Evolutionary conservation across 2,329 filamentous ascomycete species (phyloP).

Genomic region (Fusarium cyanostomum): DNA sequence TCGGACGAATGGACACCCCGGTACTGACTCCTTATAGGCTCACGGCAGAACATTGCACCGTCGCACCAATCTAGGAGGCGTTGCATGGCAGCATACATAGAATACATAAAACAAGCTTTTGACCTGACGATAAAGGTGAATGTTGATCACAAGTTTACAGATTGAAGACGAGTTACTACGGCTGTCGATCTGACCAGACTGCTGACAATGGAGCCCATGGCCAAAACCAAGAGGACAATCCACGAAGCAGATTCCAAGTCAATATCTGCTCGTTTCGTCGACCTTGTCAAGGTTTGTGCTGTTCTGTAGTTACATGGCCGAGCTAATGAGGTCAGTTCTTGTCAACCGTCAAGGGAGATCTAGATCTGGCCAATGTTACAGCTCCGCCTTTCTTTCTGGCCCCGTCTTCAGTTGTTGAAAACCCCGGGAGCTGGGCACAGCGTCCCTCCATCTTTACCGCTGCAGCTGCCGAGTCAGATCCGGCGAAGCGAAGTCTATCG

Average conservation of each 20-base stretch:
- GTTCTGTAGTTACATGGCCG: no score
- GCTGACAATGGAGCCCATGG: slow-evolving; percentile 15
- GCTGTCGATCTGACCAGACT: no score
- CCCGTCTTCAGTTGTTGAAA: slow-evolving; percentile 60
- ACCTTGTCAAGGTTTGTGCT: slow-evolving; percentile 30
- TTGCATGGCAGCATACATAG: no score
- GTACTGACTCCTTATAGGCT: neutral
- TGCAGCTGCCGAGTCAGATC: slow-evolving; percentile 55
- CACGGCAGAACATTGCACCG: slow-evolving; percentile 1
- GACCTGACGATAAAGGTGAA: no score
- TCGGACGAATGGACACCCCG: slow-evolving; percentile 3
- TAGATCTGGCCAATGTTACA: slow-evolving; percentile 61
- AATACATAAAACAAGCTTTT: no score
- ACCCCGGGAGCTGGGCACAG: slow-evolving; percentile 61
- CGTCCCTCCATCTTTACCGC: slow-evolving; percentile 59
- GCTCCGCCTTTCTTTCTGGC: slow-evolving; percentile 61
- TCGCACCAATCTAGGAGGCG: neutral
- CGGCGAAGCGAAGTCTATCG: slow-evolving; percentile 55
- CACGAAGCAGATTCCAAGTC: slow-evolving; percentile 27
- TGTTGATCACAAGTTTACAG: no score
- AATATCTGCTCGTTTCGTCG: slow-evolving; percentile 25
- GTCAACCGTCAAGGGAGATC: slow-evolving; percentile 50
- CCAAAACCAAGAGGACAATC: slow-evolving; percentile 16
- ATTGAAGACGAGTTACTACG: no score
- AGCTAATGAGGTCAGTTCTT: slow-evolving; percentile 25